phyloP scores from a whole-genome alignment of 2,329 filamentous ascomycete species.

The Fusarium sp. region DNA sequence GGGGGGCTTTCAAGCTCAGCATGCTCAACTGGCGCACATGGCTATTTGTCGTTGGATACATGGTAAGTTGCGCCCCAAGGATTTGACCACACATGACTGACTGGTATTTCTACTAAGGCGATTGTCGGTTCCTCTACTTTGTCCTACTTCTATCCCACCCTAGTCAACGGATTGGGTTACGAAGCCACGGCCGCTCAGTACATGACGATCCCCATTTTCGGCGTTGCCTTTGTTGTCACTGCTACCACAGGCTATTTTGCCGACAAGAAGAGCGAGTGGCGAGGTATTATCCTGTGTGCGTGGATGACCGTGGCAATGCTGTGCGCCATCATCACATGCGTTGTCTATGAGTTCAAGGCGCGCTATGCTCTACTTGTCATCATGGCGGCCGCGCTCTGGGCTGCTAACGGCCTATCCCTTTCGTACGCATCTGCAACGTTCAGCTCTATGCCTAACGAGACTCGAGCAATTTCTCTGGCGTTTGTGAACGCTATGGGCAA shows the following conservation, averaged over 20 bases:
- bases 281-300: neutral
- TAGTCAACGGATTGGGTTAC: neutral
- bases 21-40: neutral
- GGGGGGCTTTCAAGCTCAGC: neutral
- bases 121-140: slow-evolving; percentile 4
- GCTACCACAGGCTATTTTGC: slow-evolving; percentile 4
- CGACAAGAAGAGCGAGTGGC: neutral
- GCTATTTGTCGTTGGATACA: neutral
- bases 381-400: slow-evolving; percentile 70
- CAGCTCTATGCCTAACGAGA: slow-evolving; percentile 64
- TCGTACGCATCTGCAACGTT: slow-evolving; percentile 68
- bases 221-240: slow-evolving; percentile 1
- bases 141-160: neutral
- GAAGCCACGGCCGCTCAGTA: neutral
- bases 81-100: too few relatives aligned
- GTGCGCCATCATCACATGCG: slow-evolving; percentile 58
- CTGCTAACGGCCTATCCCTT: slow-evolving; percentile 66
- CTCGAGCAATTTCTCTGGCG: slow-evolving; percentile 63
- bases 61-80: neutral
- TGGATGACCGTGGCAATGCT: slow-evolving; percentile 16
- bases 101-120: neutral
- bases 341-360: slow-evolving; percentile 66
- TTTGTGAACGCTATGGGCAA: slow-evolving; percentile 70
- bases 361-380: slow-evolving; percentile 68
- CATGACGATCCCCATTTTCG: slow-evolving; percentile 1